Conservation (phyloP, 805 yeast genomes). For the Metschnikowia cerradonensis region DNA sequence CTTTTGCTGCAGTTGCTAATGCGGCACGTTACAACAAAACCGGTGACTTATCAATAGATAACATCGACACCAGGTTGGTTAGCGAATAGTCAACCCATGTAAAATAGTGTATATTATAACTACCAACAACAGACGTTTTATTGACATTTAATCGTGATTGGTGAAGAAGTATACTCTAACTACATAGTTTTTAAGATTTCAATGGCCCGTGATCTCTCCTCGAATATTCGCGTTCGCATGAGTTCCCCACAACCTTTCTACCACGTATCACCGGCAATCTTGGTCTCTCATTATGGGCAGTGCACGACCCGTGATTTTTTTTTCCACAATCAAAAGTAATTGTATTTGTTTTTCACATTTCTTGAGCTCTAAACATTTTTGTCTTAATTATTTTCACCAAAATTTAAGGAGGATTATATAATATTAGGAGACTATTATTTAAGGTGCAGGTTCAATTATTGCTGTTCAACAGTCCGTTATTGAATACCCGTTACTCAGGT, state of each 20-base stretch:
- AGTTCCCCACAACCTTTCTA: constrained; percentile 56
- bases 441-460: too few species aligned
- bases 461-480: too few species aligned
- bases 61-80: constrained; percentile 42
- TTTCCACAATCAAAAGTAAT: too few species aligned
- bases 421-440: too few species aligned
- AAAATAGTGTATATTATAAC: constrained; percentile 17
- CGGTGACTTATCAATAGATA: constrained; percentile 39
- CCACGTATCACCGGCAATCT: constrained; percentile 47
- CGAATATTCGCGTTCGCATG: constrained; percentile 58
- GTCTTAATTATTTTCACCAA: too few species aligned
- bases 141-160: not conserved
- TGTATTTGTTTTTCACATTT: too few species aligned
- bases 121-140: not conserved
- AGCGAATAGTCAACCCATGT: constrained; percentile 30
- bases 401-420: too few species aligned
- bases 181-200: constrained; percentile 23
- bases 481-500: too few species aligned
- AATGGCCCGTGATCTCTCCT: constrained; percentile 48
- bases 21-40: constrained; percentile 26
- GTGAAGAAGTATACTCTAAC: not conserved
- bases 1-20: constrained; percentile 40
- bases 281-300: not conserved
- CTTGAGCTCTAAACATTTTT: too few species aligned
- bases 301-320: too few species aligned